Evolutionary conservation across 2,329 filamentous ascomycete genomes (phyloP).

Genomic region (Trichoderma sp.): DNA sequence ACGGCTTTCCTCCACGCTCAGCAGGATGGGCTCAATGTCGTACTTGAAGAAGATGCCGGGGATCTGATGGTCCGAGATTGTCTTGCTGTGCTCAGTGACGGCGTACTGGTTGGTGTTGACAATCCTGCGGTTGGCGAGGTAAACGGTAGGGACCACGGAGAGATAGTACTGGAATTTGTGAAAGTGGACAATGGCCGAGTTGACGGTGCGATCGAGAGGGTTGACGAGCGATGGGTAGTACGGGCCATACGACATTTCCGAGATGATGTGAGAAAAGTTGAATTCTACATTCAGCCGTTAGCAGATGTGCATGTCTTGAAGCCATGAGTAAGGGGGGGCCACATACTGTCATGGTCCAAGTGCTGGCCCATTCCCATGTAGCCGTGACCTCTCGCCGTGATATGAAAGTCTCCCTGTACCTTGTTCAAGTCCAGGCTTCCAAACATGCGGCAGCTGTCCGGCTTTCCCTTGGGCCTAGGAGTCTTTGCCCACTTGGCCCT

Average conservation of each 20-base stretch:
- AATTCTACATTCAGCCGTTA: slow-evolving; percentile 62
- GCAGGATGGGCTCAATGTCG: slow-evolving; percentile 92
- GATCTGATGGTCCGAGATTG: slow-evolving; percentile 69
- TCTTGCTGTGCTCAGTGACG: slow-evolving; percentile 83
- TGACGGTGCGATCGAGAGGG: slow-evolving; percentile 89
- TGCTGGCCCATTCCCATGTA: slow-evolving; percentile 80
- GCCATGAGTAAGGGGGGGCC: no score
- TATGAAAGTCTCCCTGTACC: slow-evolving; percentile 97
- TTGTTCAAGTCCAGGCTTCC: slow-evolving; percentile 92
- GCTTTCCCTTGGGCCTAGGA: slow-evolving; percentile 62
- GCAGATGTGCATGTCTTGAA: neutral
- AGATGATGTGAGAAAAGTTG: slow-evolving; percentile 97
- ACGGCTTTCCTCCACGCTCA: slow-evolving; percentile 82
- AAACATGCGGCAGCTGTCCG: slow-evolving; percentile 85
- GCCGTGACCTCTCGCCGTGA: slow-evolving; percentile 93
- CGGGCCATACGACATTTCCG: slow-evolving; percentile 94
- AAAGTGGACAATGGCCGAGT: slow-evolving; percentile 75
- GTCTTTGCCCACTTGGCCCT: slow-evolving; percentile 75
- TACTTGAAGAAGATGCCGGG: slow-evolving; percentile 98
- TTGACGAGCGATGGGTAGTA: slow-evolving; percentile 94
- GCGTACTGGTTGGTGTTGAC: slow-evolving; percentile 98
- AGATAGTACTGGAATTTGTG: slow-evolving; percentile 98
- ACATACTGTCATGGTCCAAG: slow-evolving; percentile 77
- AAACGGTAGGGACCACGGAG: slow-evolving; percentile 91
- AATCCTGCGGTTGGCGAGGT: slow-evolving; percentile 69